Percentiles rank a stretch among this genome's conserved stretches.
Evolutionary conservation across 1,139 yeast species (phyloP).

Genomic region (Komagataea norvegica): DNA sequence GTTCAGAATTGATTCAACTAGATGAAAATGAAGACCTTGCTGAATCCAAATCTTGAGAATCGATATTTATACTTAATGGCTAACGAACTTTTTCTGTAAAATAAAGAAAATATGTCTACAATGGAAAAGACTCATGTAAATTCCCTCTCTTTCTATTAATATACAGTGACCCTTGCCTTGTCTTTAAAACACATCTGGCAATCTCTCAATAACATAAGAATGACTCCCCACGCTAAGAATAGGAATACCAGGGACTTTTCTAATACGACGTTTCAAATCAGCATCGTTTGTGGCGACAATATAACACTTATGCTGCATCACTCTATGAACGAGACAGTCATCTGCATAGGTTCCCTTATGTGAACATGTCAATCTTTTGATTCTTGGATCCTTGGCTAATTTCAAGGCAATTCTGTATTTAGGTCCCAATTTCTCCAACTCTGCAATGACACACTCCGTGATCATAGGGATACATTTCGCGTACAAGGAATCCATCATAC

Average conservation of each 20-base stretch:
- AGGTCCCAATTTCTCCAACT: constrained; percentile 91
- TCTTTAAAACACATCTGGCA: constrained; percentile 90
- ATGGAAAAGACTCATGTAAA: background rate
- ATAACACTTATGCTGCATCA: constrained; percentile 92
- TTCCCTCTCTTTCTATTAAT: no score
- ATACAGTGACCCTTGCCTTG: no score
- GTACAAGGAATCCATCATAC: constrained; percentile 91
- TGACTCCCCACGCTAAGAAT: constrained; percentile 95
- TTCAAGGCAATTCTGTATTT: constrained; percentile 88
- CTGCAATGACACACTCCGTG: constrained; percentile 98
- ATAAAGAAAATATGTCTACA: background rate
- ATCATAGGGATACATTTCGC: constrained; percentile 95
- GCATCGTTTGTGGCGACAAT: constrained; percentile 98
- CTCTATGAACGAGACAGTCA: constrained; percentile 91
- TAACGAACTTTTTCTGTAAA: background rate
- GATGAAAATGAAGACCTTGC: background rate
- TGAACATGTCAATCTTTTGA: constrained; percentile 78
- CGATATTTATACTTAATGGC: background rate
- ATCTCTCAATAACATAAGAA: constrained; percentile 84
- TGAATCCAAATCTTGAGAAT: background rate
- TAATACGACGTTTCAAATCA: constrained; percentile 86
- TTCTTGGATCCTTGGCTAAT: constrained; percentile 90
- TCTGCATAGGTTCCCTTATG: constrained; percentile 98
- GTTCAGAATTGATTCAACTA: constrained; percentile 2
- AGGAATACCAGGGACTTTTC: constrained; percentile 97